Conservation (phyloP, 1,139 yeast species). For the Geotrichum fermentans region DNA sequence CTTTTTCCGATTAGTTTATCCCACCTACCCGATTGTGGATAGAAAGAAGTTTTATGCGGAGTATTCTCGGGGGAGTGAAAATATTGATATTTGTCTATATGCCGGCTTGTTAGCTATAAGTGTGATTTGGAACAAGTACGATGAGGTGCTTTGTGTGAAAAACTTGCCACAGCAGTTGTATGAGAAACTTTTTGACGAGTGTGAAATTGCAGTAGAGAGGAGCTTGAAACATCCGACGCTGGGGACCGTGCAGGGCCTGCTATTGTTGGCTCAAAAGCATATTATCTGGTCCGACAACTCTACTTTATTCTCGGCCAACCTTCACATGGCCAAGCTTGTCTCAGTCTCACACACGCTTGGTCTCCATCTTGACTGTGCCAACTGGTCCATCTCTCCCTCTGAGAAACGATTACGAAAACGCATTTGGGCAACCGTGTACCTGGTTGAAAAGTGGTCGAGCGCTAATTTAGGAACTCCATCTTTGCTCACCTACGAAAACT, state of each 20-base stretch:
- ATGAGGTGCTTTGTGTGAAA: constrained; percentile 34
- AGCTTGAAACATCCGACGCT: constrained; percentile 40
- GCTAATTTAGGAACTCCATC: constrained; percentile 36
- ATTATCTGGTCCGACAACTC: constrained; percentile 36
- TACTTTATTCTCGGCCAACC: constrained; percentile 32
- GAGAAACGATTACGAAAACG: constrained; percentile 34
- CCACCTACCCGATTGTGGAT: constrained; percentile 39
- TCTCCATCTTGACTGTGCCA: constrained; percentile 35
- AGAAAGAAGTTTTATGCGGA: constrained; percentile 34
- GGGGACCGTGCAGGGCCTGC: constrained; percentile 43
- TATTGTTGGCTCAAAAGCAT: constrained; percentile 36
- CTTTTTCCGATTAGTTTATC: constrained; percentile 37
- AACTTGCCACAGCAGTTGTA: constrained; percentile 34
- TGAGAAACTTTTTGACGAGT: constrained; percentile 32
- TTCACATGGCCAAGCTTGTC: constrained; percentile 34
- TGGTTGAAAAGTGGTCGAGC: constrained; percentile 38
- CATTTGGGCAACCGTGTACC: constrained; percentile 37
- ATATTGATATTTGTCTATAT: constrained; percentile 34
- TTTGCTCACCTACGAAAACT: constrained; percentile 26
- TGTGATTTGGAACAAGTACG: constrained; percentile 40
- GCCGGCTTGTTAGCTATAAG: constrained; percentile 38
- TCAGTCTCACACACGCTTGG: constrained; percentile 37
- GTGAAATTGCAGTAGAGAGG: constrained; percentile 34
- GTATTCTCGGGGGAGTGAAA: constrained; percentile 32
- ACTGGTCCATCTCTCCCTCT: constrained; percentile 35